These are phyloP conservation scores for Russula virescens DNA, from an alignment of 768 basidiomycete genomes.

Conservation along the genomic window DNA sequence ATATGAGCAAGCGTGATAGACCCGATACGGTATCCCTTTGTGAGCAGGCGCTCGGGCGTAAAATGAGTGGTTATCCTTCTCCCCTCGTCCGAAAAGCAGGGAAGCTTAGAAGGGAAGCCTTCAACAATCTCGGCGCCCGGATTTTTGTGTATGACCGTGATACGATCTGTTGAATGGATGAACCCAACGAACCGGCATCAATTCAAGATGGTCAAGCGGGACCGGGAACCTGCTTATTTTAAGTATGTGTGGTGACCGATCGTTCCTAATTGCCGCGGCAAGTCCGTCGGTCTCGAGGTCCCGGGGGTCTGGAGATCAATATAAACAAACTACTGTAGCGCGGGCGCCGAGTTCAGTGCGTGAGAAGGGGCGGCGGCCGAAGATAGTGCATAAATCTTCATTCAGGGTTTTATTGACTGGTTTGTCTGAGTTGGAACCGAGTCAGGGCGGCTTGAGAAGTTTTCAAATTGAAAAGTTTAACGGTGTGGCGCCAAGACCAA, in stretches of 20 bases:
- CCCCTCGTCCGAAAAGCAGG: conserved; percentile 10
- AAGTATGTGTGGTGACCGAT: conserved; percentile 20
- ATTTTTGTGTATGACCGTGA: conserved; percentile 1
- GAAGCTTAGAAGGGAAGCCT: conserved; percentile 14
- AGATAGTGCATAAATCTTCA: not conserved
- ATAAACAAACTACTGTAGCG: not conserved
- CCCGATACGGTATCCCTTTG: no score
- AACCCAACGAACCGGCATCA: conserved; percentile 9
- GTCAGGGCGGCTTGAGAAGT: not conserved
- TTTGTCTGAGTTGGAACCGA: not conserved
- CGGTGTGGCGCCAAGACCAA: conserved; percentile 15
- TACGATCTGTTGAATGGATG: conserved; percentile 4
- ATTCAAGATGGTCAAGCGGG: conserved; percentile 9
- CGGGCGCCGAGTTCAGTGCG: not conserved
- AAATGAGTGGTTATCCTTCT: not conserved
- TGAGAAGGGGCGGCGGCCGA: conserved; percentile 14
- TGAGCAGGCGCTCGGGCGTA: not conserved
- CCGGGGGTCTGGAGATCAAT: not conserved
- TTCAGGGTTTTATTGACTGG: not conserved
- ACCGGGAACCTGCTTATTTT: conserved; percentile 20
- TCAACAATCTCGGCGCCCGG: conserved; percentile 13
- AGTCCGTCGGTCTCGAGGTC: conserved; percentile 22
- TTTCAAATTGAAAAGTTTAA: conserved; percentile 14
- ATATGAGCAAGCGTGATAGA: no score
- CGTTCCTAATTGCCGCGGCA: conserved; percentile 25